Evolutionary conservation across 192 early-diverging fungal species (phyloP).

Genomic region (Radiomyces spectabilis): DNA sequence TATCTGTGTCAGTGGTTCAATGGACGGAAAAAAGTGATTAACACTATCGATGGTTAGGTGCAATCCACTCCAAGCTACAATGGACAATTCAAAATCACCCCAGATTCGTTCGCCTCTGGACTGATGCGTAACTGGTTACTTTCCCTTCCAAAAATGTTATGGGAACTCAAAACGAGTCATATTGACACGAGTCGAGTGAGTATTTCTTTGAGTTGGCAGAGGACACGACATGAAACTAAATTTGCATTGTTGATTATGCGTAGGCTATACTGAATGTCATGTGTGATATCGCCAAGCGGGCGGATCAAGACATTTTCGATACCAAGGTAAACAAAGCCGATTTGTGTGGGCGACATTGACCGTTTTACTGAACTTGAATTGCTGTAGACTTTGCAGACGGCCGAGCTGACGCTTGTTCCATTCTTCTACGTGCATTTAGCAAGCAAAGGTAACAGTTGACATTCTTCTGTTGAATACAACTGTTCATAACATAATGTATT

Average conservation of each 20-base stretch:
- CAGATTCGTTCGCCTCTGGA: conserved; percentile 7
- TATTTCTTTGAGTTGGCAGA: neutral
- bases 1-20: neutral
- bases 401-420: conserved; percentile 19
- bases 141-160: conserved; percentile 41
- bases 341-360: neutral
- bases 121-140: conserved; percentile 28
- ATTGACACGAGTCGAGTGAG: conserved; percentile 35
- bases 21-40: neutral
- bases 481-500: neutral
- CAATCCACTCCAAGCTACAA: conserved; percentile 36
- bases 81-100: conserved; percentile 21
- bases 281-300: conserved; percentile 28
- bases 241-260: neutral
- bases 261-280: conserved; percentile 27
- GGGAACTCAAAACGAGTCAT: conserved; percentile 36
- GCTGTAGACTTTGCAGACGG: conserved; percentile 11
- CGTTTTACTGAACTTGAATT: no score
- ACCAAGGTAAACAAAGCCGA: conserved; percentile 6
- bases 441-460: conserved; percentile 18
- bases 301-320: conserved; percentile 22
- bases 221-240: neutral
- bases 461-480: neutral
- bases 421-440: conserved; percentile 25
- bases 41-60: conserved; percentile 7